Evolutionary conservation across 2,329 filamentous ascomycete species (phyloP).

Genomic region (Neofusicoccum ribis): DNA sequence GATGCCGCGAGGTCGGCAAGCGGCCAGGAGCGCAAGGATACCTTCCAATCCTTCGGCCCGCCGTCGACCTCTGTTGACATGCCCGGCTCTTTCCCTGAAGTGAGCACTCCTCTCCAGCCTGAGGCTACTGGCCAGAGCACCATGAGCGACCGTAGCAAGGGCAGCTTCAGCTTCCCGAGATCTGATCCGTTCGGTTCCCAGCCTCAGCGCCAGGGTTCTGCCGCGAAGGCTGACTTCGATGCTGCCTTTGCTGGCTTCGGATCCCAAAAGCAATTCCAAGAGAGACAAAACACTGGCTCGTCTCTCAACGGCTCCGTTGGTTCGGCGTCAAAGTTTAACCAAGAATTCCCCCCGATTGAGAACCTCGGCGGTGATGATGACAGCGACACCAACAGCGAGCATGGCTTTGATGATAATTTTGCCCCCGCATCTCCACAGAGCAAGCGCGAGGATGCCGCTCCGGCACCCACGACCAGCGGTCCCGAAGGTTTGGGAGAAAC

Average conservation of each 20-base stretch:
- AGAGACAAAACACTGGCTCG: constrained; percentile 38
- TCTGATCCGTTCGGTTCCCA: constrained; percentile 44
- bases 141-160: constrained; percentile 48
- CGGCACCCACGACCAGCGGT: constrained; percentile 26
- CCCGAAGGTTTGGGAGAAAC: constrained; percentile 10
- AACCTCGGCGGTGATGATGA: constrained; percentile 80
- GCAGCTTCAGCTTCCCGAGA: constrained; percentile 45
- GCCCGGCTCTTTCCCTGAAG: constrained; percentile 51
- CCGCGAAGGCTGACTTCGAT: constrained; percentile 77
- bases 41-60: constrained; percentile 39
- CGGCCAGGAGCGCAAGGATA: constrained; percentile 41
- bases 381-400: constrained; percentile 68
- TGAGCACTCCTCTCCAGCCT: constrained; percentile 46
- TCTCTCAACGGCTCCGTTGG: constrained; percentile 32
- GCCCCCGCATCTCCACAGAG: constrained; percentile 58
- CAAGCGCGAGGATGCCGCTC: constrained; percentile 31
- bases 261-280: constrained; percentile 52
- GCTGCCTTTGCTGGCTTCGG: constrained; percentile 78
- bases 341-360: constrained; percentile 92
- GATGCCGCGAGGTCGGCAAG: constrained; percentile 38
- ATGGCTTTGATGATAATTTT: constrained; percentile 92
- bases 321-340: constrained; percentile 57
- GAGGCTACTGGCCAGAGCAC: constrained; percentile 51
- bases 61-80: constrained; percentile 32
- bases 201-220: constrained; percentile 32